phyloP scores from a whole-genome alignment of 768 basidiomycete species.

The Candolleomyces aberdarensis region DNA sequence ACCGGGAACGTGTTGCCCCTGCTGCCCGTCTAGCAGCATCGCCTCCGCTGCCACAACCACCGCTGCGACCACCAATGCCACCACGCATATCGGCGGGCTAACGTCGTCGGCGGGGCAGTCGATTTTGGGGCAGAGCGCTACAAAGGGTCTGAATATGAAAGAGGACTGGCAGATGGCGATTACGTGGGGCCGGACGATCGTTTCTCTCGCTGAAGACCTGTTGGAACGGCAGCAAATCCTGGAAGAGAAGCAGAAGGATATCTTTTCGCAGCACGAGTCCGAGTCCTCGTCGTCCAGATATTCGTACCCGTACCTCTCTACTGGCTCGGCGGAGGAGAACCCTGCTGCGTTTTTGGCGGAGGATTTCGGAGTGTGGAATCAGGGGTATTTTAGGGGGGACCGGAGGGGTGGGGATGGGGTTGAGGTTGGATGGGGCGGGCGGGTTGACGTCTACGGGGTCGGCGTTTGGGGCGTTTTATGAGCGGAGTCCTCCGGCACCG shows the following conservation, averaged over 20 bases:
- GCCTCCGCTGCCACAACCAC: neutral
- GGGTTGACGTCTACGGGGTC: neutral
- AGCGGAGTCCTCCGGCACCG: neutral
- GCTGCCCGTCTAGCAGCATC: too few relatives aligned
- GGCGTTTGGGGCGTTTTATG: neutral
- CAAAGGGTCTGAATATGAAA: constrained; percentile 7
- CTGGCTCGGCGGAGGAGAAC: neutral
- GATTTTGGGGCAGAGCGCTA: neutral
- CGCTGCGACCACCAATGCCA: neutral
- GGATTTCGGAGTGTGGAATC: neutral
- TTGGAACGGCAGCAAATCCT: constrained; percentile 24
- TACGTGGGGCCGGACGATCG: constrained; percentile 63
- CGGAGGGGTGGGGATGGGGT: constrained; percentile 9
- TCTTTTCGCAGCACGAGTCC: neutral
- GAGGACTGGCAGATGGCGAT: constrained; percentile 72
- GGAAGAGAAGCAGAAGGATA: constrained; percentile 8
- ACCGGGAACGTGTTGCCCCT: too few relatives aligned
- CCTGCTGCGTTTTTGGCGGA: constrained; percentile 9
- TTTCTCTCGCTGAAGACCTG: constrained; percentile 55
- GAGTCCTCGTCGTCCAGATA: too few relatives aligned
- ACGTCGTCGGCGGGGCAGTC: neutral
- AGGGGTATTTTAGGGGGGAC: constrained; percentile 9
- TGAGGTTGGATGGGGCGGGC: constrained; percentile 1
- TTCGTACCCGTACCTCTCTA: too few relatives aligned
- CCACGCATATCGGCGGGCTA: neutral